Conservation (phyloP, 306 rosid species). For the Hylodesmum podocarpum region DNA sequence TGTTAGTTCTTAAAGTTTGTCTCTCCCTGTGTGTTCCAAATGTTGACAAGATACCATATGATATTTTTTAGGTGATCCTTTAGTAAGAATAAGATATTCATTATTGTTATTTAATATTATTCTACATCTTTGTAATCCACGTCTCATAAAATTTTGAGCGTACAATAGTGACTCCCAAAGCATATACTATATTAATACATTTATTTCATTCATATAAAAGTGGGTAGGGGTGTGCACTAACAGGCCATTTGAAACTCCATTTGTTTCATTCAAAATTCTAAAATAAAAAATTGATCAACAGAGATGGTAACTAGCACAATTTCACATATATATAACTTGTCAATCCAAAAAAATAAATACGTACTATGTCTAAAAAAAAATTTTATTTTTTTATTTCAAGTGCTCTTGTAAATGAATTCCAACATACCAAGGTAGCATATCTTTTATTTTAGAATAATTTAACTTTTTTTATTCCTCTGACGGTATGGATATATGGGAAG, state of each 20-base stretch:
- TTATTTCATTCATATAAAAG: neutral
- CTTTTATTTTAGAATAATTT: neutral
- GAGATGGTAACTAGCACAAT: neutral
- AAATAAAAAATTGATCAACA: neutral
- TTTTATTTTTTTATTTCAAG: neutral
- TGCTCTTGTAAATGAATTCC: neutral
- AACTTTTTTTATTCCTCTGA: neutral
- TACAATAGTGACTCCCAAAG: neutral
- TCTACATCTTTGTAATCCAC: neutral
- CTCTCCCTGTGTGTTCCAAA: constrained; percentile 17
- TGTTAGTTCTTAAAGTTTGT: neutral
- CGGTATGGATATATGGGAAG: neutral
- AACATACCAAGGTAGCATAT: neutral
- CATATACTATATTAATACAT: neutral
- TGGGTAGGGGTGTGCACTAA: neutral
- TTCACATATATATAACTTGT: neutral
- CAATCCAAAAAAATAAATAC: neutral
- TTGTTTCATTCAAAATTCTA: neutral
- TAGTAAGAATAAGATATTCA: neutral
- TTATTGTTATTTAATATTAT: neutral
- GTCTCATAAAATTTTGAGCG: neutral
- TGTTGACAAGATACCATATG: neutral
- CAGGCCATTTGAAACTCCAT: neutral
- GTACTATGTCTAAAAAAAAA: neutral
- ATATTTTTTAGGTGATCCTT: no score